A percentile compares a stretch with the other conserved stretches of the same genome.
Conservation (phyloP, 768 basidiomycete species). For the Trichaptum fuscoviolaceum region DNA sequence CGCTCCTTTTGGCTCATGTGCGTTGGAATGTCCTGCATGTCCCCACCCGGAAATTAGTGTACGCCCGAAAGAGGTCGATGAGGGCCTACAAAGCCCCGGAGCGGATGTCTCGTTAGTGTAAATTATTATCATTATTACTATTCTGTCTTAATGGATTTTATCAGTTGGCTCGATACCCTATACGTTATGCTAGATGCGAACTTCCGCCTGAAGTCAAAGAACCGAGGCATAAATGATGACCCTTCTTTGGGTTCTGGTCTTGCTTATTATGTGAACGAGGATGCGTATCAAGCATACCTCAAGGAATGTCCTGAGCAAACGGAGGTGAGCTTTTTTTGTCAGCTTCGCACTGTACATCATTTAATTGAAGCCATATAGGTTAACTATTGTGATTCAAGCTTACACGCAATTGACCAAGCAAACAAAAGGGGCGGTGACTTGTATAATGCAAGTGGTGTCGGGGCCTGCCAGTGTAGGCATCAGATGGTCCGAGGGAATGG, state of each 20-base stretch:
- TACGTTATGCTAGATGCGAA: slow-evolving; percentile 23
- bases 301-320: slow-evolving; percentile 8
- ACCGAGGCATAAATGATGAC: slow-evolving; percentile 16
- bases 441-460: neutral
- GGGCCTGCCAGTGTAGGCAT: slow-evolving; percentile 23
- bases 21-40: slow-evolving; percentile 25
- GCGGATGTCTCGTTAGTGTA: slow-evolving; percentile 11
- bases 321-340: slow-evolving; percentile 10
- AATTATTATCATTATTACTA: no score
- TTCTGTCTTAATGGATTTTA: neutral
- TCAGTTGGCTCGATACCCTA: slow-evolving; percentile 21
- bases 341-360: no score
- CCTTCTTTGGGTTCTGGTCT: slow-evolving; percentile 15
- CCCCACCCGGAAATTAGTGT: slow-evolving; percentile 25
- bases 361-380: slow-evolving; percentile 8
- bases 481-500: slow-evolving; percentile 23
- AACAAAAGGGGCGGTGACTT: neutral
- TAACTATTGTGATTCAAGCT: slow-evolving; percentile 17
- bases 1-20: slow-evolving; percentile 14
- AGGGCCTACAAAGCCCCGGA: slow-evolving; percentile 10
- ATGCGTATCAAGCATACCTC: slow-evolving; percentile 12
- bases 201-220: slow-evolving; percentile 21
- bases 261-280: slow-evolving; percentile 13
- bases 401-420: slow-evolving; percentile 15
- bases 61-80: slow-evolving; percentile 16